These are phyloP conservation scores for Cinnamomum micranthum DNA, from an alignment of 164 flowering plant species.

Conservation along the genomic window DNA sequence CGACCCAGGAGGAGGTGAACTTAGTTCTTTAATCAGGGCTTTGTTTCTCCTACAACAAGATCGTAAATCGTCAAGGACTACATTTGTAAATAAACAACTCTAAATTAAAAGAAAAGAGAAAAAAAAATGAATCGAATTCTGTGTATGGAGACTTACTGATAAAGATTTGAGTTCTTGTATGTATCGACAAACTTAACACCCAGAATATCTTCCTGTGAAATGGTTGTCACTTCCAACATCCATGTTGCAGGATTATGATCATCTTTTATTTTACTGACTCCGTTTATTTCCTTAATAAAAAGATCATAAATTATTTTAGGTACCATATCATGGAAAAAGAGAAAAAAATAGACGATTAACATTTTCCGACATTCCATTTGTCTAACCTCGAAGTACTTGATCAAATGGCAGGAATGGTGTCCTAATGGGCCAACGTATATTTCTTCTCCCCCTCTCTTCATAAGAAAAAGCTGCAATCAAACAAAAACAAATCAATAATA, in stretches of 20 bases:
- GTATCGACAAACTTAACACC: constrained; percentile 28
- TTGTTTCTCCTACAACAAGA: constrained; percentile 46
- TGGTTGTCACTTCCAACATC: constrained; percentile 41
- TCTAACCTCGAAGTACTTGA: constrained; percentile 41
- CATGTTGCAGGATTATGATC: constrained; percentile 49
- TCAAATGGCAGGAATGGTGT: constrained; percentile 27
- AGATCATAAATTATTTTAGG: neutral
- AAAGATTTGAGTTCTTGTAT: constrained; percentile 35
- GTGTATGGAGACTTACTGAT: constrained; percentile 13
- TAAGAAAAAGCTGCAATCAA: constrained; percentile 28
- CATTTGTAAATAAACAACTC: neutral
- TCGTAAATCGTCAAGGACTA: neutral
- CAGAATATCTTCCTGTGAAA: constrained; percentile 33
- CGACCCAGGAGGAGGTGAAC: constrained; percentile 36
- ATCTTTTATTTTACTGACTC: constrained; percentile 33
- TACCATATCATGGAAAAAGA: neutral
- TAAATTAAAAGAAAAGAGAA: neutral
- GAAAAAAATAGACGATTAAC: neutral
- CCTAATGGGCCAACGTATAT: constrained; percentile 47
- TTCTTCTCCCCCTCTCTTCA: constrained; percentile 44
- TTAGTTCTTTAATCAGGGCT: constrained; percentile 37
- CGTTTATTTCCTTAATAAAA: constrained; percentile 27
- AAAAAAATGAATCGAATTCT: neutral
- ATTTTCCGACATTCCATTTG: neutral
- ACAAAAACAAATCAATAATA: too few species aligned